Percentiles rank a stretch among this genome's conserved stretches.
These are phyloP conservation scores for Moricandia arvensis DNA, from an alignment of 345 rosid species.

Conservation along the genomic window DNA sequence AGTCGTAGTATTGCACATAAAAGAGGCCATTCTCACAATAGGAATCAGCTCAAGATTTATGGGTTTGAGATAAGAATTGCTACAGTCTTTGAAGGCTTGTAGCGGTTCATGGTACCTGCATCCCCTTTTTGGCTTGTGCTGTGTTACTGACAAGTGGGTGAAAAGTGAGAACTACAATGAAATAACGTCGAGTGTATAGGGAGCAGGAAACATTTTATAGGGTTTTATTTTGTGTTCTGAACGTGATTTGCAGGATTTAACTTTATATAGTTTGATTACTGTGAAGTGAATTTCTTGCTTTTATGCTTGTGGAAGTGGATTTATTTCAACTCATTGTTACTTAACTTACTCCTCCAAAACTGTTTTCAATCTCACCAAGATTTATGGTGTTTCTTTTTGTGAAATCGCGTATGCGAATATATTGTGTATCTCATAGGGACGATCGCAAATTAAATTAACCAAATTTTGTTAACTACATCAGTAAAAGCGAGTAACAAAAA, in stretches of 20 bases:
- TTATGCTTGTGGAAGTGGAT: neutral
- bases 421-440: neutral
- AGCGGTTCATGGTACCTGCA: constrained; percentile 33
- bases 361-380: neutral
- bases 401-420: neutral
- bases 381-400: neutral
- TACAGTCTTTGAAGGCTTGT: constrained; percentile 20
- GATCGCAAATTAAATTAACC: neutral
- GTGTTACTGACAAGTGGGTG: constrained; percentile 27
- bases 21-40: constrained; percentile 33
- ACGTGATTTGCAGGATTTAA: constrained; percentile 31
- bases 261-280: constrained; percentile 31
- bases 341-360: neutral
- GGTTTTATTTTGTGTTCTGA: constrained; percentile 30
- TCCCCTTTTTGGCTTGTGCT: constrained; percentile 33
- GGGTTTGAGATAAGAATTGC: constrained; percentile 26
- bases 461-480: neutral
- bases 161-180: constrained; percentile 30
- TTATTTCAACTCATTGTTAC: constrained; percentile 7
- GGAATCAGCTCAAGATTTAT: constrained; percentile 34
- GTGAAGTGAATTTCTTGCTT: constrained; percentile 11
- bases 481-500: too few relatives aligned
- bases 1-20: constrained; percentile 38
- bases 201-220: constrained; percentile 14
- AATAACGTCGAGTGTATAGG: constrained; percentile 29